Conservation (phyloP, 1,139 yeast species). For the Geotrichum histeridarum region DNA sequence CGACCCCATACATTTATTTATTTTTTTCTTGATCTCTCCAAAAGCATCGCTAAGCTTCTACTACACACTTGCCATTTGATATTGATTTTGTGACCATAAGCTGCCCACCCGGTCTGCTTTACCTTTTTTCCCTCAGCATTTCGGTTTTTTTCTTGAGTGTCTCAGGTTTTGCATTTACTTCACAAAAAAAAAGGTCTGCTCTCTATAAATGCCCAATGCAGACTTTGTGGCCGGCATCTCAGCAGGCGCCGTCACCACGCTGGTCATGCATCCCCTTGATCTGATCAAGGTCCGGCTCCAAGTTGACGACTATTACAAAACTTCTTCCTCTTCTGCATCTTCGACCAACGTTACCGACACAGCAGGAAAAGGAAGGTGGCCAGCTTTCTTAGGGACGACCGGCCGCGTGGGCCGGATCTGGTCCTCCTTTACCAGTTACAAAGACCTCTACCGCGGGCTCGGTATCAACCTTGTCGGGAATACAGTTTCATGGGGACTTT, state of each 20-base stretch:
- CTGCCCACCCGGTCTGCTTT: neutral
- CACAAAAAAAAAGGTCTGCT: no score
- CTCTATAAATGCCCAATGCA: constrained; percentile 16
- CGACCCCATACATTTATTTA: neutral
- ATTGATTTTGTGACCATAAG: no score
- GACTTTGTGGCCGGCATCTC: constrained; percentile 71
- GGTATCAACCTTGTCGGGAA: constrained; percentile 78
- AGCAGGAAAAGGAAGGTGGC: neutral
- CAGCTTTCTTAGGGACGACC: neutral
- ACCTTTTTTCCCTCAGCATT: neutral
- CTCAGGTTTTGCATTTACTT: neutral
- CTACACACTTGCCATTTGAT: no score
- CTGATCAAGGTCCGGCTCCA: constrained; percentile 78
- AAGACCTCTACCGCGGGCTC: constrained; percentile 63
- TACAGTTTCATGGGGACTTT: constrained; percentile 81
- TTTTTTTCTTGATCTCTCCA: neutral
- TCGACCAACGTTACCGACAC: neutral
- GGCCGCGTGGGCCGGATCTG: constrained; percentile 10
- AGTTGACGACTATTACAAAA: constrained; percentile 25
- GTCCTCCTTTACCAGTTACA: constrained; percentile 5
- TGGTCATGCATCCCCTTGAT: constrained; percentile 84
- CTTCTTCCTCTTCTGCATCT: neutral
- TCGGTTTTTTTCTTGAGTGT: neutral
- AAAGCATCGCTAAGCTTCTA: no score
- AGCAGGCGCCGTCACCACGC: constrained; percentile 79